Conservation (phyloP, 2,329 filamentous ascomycete genomes). For the Sporothrix dimorphospora region DNA sequence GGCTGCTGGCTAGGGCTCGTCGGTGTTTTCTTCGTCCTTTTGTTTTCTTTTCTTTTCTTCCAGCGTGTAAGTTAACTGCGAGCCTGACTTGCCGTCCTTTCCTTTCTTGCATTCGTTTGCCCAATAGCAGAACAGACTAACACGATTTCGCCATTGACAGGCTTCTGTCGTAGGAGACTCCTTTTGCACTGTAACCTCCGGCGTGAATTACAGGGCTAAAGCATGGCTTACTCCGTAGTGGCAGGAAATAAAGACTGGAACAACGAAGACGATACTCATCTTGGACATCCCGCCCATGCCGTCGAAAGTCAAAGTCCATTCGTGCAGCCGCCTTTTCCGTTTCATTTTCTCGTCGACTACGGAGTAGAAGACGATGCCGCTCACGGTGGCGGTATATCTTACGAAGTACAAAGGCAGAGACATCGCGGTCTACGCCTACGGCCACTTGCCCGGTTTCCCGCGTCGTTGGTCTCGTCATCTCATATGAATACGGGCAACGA, state of each 20-base stretch:
- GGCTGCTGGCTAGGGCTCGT: background rate
- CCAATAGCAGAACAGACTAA: background rate
- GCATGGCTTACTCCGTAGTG: background rate
- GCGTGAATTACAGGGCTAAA: too few relatives aligned
- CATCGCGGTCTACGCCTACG: background rate
- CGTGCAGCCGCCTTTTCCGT: background rate
- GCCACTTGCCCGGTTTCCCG: background rate
- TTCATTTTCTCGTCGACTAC: background rate
- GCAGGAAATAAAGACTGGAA: background rate
- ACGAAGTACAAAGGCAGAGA: too few relatives aligned
- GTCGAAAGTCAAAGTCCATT: background rate
- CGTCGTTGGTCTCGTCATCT: background rate
- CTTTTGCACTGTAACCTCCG: background rate
- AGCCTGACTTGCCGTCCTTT: too few relatives aligned
- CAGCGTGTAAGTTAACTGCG: too few relatives aligned
- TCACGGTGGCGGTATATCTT: too few relatives aligned
- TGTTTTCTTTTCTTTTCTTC: background rate
- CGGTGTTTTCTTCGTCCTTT: background rate
- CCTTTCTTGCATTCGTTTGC: background rate
- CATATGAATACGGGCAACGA: background rate
- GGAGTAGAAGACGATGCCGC: too few relatives aligned
- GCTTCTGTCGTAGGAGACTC: background rate
- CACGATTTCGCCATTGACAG: slow-evolving; percentile 17
- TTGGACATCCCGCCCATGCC: background rate
- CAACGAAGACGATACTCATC: background rate